Evolutionary conservation across 169 alveolate genomes (phyloP).

Genomic region (Babesia bovis): DNA sequence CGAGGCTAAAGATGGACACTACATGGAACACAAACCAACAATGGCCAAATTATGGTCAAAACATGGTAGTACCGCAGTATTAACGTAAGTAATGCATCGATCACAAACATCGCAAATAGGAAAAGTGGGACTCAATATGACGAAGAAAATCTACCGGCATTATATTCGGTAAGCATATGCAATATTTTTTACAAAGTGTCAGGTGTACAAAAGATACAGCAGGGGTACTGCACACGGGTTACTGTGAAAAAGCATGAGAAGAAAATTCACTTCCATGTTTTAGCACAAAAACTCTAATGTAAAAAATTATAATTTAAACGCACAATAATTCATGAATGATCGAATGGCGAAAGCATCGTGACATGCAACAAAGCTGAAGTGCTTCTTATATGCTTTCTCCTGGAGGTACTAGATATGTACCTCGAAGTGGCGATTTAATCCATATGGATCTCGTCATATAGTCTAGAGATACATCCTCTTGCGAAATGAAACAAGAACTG

Average conservation of each 20-base stretch:
- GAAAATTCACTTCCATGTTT: too few relatives aligned
- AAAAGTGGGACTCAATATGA: not conserved
- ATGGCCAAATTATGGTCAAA: conserved; percentile 16
- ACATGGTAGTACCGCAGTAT: not conserved
- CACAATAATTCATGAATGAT: too few relatives aligned
- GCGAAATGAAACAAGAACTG: not conserved
- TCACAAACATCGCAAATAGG: not conserved
- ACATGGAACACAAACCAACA: not conserved
- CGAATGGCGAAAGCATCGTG: too few relatives aligned
- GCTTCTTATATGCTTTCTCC: too few relatives aligned
- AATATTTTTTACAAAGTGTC: not conserved
- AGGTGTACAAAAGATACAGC: conserved; percentile 3
- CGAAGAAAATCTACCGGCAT: conserved; percentile 16
- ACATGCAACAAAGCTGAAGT: too few relatives aligned
- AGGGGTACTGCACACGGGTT: not conserved
- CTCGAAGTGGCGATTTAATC: too few relatives aligned
- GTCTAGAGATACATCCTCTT: too few relatives aligned
- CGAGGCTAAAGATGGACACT: not conserved
- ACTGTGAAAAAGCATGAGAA: conserved; percentile 1
- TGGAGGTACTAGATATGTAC: too few relatives aligned
- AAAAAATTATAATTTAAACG: too few relatives aligned
- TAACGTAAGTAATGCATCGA: not conserved
- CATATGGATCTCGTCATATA: too few relatives aligned
- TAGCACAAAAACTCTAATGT: too few relatives aligned
- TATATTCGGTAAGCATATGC: not conserved